Percentiles rank a stretch among this genome's conserved stretches.
These are phyloP conservation scores for Pseudognaphalium luteoalbum DNA, from an alignment of 129 eudicot species.

Conservation along the genomic window DNA sequence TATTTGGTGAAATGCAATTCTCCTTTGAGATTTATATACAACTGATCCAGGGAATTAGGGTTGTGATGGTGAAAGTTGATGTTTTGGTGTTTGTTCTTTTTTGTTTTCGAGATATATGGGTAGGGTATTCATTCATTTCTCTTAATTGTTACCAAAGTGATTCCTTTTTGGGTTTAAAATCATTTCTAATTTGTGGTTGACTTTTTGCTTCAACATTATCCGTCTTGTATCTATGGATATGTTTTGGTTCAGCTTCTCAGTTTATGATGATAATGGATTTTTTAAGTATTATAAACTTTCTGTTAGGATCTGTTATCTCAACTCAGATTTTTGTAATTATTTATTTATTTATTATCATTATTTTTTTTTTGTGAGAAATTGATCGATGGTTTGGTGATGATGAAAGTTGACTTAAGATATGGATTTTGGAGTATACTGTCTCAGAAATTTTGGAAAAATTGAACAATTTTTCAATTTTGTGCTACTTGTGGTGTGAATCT, in stretches of 20 bases:
- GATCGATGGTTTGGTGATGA: slow-evolving; percentile 16
- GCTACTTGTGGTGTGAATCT: not conserved
- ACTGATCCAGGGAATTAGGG: not conserved
- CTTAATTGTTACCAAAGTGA: not conserved
- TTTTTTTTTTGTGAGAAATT: not conserved
- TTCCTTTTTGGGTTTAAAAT: not conserved
- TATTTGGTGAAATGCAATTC: not conserved
- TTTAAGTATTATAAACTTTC: not conserved
- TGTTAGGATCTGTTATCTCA: not conserved
- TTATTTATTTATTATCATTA: not conserved
- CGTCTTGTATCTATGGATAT: not conserved
- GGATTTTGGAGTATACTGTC: not conserved
- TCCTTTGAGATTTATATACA: no score
- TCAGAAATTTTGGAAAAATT: not conserved
- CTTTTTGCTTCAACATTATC: not conserved
- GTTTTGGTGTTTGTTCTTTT: slow-evolving; percentile 21
- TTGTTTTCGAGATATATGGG: slow-evolving; percentile 22
- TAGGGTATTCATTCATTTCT: slow-evolving; percentile 3
- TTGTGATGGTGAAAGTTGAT: slow-evolving; percentile 28
- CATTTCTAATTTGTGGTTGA: not conserved
- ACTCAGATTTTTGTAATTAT: not conserved
- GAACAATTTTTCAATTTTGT: not conserved
- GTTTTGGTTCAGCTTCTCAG: no score
- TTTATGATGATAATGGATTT: not conserved
- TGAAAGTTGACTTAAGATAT: slow-evolving; percentile 4